Base-by-base conservation (phyloP, 108 stramenopile species). In the Aureococcus anophagefferens region DNA sequence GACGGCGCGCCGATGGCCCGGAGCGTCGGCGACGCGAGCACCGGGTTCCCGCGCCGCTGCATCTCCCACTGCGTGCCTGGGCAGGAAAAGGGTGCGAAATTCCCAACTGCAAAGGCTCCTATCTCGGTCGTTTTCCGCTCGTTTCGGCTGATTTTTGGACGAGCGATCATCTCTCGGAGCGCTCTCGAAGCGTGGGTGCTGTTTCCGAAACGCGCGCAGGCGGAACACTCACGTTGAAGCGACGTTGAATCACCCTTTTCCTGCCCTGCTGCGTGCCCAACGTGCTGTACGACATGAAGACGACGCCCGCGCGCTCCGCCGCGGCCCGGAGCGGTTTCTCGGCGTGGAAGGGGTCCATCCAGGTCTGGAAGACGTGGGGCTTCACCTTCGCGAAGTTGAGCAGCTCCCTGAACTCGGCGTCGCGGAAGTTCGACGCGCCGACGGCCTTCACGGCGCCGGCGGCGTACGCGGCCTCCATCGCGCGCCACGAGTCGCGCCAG, bases 261-360 rank as follows among this genome's bases (percentile, higher is more conserved):
- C n/a, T n/a, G n/a, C n/a, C n/a, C n/a, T n/a, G n/a, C 64, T 80
- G 80, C 31, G 68, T 64, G 45, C 82, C 80, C 17, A 83, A 46
- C 1, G 82, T 77, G 59, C 73, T 75, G 74, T 83, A 83, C 18
- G 82, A 68, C 30, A 78, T 72, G 74, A 78, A 83, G 21, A 68
- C 70, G 44, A 83, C 81, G 29, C n/a, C 51, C 33, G 78, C 35
- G 11, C 69, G 44, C 25, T 46, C 62, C 18, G 76, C 77, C 28
- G 78, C 46, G 28, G 29, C 35, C 25, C 82, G 79, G 9, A 83
- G 74, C 17, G 32, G 75, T 16, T 30, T 46, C 30, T 80, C 79
- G 34, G 78, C 77, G 36, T 78, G 82, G 40, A 83, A 77, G 15
- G 82, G 82, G 59, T 83, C 82, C 80, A 83, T 80, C 82, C 82